A percentile compares a stretch with the other conserved stretches of the same genome.
Evolutionary conservation across 2,329 filamentous ascomycete genomes (phyloP).

Genomic region (Pseudovirgaria hyperparasitica): DNA sequence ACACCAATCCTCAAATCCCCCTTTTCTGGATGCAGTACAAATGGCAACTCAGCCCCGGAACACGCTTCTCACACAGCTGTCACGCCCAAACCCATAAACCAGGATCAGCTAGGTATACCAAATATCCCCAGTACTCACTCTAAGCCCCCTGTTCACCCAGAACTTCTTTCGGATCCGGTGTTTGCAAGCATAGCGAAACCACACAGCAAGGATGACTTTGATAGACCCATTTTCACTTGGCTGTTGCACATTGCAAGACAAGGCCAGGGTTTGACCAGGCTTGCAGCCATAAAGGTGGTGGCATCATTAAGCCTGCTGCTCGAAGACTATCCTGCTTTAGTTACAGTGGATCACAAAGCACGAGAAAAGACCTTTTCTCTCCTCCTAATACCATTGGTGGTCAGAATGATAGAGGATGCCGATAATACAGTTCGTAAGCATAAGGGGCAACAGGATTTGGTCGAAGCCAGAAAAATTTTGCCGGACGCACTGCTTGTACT

Average conservation of each 20-base stretch:
- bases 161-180: slow-evolving; percentile 18
- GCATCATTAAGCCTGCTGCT: slow-evolving; percentile 18
- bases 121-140: no score
- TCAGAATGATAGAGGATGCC: slow-evolving; percentile 32
- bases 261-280: slow-evolving; percentile 25
- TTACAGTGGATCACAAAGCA: slow-evolving; percentile 23
- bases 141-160: no score
- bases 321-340: slow-evolving; percentile 23
- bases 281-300: slow-evolving; percentile 29
- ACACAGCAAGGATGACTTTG: slow-evolving; percentile 26
- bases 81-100: no score
- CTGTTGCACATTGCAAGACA: slow-evolving; percentile 32
- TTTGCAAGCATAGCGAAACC: slow-evolving; percentile 16
- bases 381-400: slow-evolving; percentile 33
- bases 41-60: slow-evolving; percentile 1
- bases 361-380: slow-evolving; percentile 30
- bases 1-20: slow-evolving; percentile 9
- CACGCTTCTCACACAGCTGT: no score
- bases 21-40: slow-evolving; percentile 1
- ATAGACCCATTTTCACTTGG: slow-evolving; percentile 36
- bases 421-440: slow-evolving; percentile 9
- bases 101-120: no score
- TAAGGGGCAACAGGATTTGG: slow-evolving; percentile 34
- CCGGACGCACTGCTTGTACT: slow-evolving; percentile 58
- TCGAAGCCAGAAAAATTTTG: slow-evolving; percentile 17